Evolutionary conservation across 345 rosid species (phyloP), one percentile per base, ranked within the genome.

Genomic region (Orychophragmus violaceus): DNA sequence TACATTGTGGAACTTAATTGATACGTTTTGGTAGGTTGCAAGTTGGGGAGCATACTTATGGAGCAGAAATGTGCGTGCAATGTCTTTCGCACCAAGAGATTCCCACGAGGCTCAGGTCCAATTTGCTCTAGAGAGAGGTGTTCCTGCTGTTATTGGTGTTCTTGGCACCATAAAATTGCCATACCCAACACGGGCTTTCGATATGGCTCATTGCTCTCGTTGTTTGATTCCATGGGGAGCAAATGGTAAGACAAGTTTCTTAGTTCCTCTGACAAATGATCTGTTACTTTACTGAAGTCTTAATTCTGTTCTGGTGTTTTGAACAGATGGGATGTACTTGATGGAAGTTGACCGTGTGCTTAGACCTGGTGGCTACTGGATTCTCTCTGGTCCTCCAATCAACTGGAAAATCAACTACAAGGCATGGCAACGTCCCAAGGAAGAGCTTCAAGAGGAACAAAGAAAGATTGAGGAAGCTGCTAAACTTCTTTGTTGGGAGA

Each of bases 31-130:
- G 14, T 62, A 90, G 99, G 99, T 94, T 80, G 99, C 97, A 33
- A 94, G 99, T 78, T 87, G 83, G 95, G 97, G 97, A 65, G 97
- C 97, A 0, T 94, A 87, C 82, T 85, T 94, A 35, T 90, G 96
- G 97, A 91, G 96, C 66, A 87, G 99, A 78, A 91, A 94, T 55
- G 99, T 94, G 9, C 76, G 90, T 10, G 83, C 96, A 13, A 94
- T 94, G 99, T 94, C 99, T 1, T 94, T 94, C 41, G 99, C 99
- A 14, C 99, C 97, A 9, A 84, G 99, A 83, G 99, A 94, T 58
- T 88, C 96, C 1, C 99, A 94, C 27, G 96, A 94, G 76, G 99
- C 99, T 22, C 99, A 94, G 72, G 99, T 94, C 19, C 99, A 94
- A 18, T 94, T 94, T 79, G 99, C 97, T 32, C 83, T 94, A 6